A percentile compares a stretch with the other conserved stretches of the same genome.
These are phyloP conservation scores for Beauveria sp. DNA, from an alignment of 2,329 filamentous ascomycete genomes.

Conservation along the genomic window DNA sequence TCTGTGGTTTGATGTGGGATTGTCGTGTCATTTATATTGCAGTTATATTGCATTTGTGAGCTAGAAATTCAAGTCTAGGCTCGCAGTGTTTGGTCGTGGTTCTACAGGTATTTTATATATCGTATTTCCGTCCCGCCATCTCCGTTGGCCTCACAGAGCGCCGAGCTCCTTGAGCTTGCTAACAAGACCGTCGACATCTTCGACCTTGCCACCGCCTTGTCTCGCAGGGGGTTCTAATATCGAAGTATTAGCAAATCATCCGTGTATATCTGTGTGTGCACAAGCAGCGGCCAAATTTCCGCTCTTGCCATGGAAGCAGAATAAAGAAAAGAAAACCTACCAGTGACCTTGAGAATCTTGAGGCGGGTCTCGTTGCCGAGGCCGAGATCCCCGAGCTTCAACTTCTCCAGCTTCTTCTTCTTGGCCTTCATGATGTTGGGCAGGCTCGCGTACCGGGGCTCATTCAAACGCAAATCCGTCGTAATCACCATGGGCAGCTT, in stretches of 20 bases:
- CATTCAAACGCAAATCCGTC: conserved; percentile 88
- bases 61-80: neutral
- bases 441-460: conserved; percentile 89
- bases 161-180: conserved; percentile 92
- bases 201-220: conserved; percentile 93
- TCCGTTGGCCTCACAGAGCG: conserved; percentile 54
- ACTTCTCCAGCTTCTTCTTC: conserved; percentile 98
- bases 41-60: neutral
- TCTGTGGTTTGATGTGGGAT: neutral
- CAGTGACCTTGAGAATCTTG: conserved; percentile 83
- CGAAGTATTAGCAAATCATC: neutral
- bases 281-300: neutral
- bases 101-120: conserved; percentile 2
- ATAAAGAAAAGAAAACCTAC: conserved; percentile 41
- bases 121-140: neutral
- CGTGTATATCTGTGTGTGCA: neutral
- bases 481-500: conserved; percentile 91
- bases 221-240: conserved; percentile 66
- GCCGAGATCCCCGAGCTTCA: conserved; percentile 74
- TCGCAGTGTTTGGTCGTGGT: neutral
- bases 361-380: conserved; percentile 67
- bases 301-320: neutral
- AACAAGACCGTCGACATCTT: conserved; percentile 93
- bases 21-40: neutral
- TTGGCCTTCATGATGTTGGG: conserved; percentile 99